A percentile compares a stretch with the other conserved stretches of the same genome.
Conservation (phyloP, 164 flowering plant species). For the Chimonanthus salicifolius region DNA sequence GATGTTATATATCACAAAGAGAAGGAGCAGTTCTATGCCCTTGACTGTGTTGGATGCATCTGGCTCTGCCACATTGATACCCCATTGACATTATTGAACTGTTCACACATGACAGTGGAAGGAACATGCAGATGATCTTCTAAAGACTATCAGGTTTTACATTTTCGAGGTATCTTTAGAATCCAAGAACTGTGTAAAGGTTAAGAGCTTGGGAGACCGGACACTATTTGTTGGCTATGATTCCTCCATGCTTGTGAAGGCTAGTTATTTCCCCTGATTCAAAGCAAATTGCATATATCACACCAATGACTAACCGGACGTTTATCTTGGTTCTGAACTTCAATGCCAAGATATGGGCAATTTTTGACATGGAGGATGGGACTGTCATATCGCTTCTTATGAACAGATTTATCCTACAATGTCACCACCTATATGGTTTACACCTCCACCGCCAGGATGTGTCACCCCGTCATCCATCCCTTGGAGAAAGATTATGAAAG, state of each 20-base stretch:
- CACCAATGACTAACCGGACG: background rate
- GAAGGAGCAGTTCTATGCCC: too few relatives aligned
- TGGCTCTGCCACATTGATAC: too few relatives aligned
- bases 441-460: background rate
- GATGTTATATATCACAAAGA: background rate
- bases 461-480: too few relatives aligned
- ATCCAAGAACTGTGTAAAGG: background rate
- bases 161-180: background rate
- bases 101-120: background rate
- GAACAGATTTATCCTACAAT: background rate
- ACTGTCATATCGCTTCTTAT: background rate
- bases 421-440: background rate
- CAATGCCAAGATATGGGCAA: background rate
- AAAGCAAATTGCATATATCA: background rate
- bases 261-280: background rate
- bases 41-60: too few relatives aligned
- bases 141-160: background rate
- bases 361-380: background rate
- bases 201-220: background rate
- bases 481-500: too few relatives aligned
- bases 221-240: background rate
- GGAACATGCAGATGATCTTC: background rate
- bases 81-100: background rate
- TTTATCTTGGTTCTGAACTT: background rate
- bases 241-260: background rate